Percentiles rank a stretch among this genome's conserved stretches.
phyloP scores from a whole-genome alignment of 2,329 filamentous ascomycete genomes.

The Cordyceps fumosorosea region DNA sequence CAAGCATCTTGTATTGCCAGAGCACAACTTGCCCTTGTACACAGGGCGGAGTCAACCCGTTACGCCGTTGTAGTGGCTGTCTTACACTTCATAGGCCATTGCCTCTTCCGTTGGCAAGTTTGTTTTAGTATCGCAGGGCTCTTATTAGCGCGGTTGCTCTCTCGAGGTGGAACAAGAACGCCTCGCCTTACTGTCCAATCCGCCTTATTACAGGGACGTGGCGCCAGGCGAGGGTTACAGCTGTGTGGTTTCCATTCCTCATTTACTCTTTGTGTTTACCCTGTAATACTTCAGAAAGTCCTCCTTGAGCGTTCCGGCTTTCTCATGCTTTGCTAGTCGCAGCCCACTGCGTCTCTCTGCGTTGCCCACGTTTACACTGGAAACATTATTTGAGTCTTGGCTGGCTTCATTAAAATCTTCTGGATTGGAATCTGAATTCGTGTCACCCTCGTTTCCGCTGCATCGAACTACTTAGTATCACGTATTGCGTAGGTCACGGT shows the following conservation, averaged over 20 bases:
- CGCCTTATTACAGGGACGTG: background rate
- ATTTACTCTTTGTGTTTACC: background rate
- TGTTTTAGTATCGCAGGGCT: background rate
- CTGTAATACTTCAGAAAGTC: too few species aligned
- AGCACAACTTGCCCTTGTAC: background rate
- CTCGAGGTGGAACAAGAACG: background rate
- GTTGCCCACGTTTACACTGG: too few species aligned
- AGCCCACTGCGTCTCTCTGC: background rate
- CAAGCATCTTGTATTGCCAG: background rate
- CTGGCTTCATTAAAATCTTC: too few species aligned
- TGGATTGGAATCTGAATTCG: too few species aligned
- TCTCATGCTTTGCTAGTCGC: background rate
- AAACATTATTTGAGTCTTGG: too few species aligned
- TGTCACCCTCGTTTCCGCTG: too few species aligned
- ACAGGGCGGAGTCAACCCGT: background rate
- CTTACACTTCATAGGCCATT: background rate
- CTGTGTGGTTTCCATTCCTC: background rate
- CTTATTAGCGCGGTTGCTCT: background rate
- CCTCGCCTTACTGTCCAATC: background rate
- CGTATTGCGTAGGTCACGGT: too few species aligned
- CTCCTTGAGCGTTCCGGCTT: too few species aligned
- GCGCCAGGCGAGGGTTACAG: constrained; percentile 6
- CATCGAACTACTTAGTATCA: too few species aligned
- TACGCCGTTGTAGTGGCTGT: background rate
- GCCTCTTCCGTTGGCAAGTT: background rate